These are phyloP conservation scores for Funneliformis mosseae DNA, from an alignment of 192 early-diverging fungal species.

Conservation along the genomic window DNA sequence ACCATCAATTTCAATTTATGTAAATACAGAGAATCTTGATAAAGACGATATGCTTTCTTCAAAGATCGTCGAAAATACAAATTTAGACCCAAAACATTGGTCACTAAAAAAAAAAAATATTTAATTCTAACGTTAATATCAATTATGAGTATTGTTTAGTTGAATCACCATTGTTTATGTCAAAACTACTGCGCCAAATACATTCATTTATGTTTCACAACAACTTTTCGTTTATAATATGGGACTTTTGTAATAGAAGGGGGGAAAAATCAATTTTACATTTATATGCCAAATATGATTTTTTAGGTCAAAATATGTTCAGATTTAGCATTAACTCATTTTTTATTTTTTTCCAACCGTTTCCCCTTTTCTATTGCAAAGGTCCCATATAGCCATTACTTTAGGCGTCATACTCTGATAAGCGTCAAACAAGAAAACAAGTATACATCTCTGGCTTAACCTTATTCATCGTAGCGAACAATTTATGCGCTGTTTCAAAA, in stretches of 20 bases:
- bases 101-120: neutral
- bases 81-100: neutral
- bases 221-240: neutral
- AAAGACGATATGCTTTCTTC: neutral
- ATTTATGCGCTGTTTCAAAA: conserved; percentile 35
- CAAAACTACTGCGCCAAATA: neutral
- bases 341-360: too few relatives aligned
- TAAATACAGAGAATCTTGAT: neutral
- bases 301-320: too few relatives aligned
- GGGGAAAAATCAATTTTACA: too few relatives aligned
- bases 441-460: conserved; percentile 40
- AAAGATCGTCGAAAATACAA: neutral
- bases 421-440: conserved; percentile 34
- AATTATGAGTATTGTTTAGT: neutral
- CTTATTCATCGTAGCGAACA: conserved; percentile 41
- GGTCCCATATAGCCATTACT: conserved; percentile 40
- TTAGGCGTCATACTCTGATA: conserved; percentile 46
- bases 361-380: too few relatives aligned
- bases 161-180: neutral
- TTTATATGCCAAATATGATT: too few relatives aligned
- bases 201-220: neutral
- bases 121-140: neutral
- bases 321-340: too few relatives aligned
- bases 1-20: neutral
- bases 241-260: too few relatives aligned